These are phyloP conservation scores for Nakazawaea wyomingensis DNA, from an alignment of 805 yeast species.

Conservation along the genomic window DNA sequence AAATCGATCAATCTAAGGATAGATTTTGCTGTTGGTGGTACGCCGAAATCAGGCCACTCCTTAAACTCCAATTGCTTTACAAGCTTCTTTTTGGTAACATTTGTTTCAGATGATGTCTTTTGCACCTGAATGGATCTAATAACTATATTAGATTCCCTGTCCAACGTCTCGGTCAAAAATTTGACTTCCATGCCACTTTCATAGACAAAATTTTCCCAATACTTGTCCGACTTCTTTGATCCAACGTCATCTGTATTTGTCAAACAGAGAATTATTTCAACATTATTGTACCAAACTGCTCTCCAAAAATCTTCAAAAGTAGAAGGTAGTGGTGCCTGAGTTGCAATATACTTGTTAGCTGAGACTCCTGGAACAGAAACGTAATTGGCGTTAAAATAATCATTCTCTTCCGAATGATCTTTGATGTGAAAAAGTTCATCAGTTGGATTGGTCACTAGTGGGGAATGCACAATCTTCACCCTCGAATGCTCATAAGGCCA, in stretches of 20 bases:
- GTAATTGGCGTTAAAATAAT: constrained; percentile 42
- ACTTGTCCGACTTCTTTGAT: constrained; percentile 17
- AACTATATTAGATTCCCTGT: constrained; percentile 15
- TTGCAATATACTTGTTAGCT: constrained; percentile 33
- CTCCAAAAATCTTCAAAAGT: constrained; percentile 42
- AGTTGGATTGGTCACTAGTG: constrained; percentile 3
- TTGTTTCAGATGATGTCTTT: constrained; percentile 10
- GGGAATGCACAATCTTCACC: constrained; percentile 28
- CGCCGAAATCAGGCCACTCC: constrained; percentile 45
- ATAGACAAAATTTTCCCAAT: constrained; percentile 18
- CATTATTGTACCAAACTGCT: constrained; percentile 29
- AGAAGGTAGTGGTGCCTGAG: constrained; percentile 37
- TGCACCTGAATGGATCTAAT: constrained; percentile 11
- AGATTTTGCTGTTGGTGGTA: constrained; percentile 29
- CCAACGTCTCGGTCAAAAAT: not conserved
- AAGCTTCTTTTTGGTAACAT: constrained; percentile 5
- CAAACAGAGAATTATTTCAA: constrained; percentile 32
- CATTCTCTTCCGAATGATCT: constrained; percentile 22
- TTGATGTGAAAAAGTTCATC: not conserved
- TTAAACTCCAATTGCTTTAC: constrained; percentile 36
- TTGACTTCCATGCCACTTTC: constrained; percentile 12
- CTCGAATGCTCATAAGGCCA: constrained; percentile 48
- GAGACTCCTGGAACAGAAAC: constrained; percentile 27
- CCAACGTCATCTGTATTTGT: constrained; percentile 23
- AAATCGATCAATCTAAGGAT: constrained; percentile 29